Evolutionary conservation across 768 basidiomycete genomes (phyloP).

Genomic region (Lanmaoa rubissima): DNA sequence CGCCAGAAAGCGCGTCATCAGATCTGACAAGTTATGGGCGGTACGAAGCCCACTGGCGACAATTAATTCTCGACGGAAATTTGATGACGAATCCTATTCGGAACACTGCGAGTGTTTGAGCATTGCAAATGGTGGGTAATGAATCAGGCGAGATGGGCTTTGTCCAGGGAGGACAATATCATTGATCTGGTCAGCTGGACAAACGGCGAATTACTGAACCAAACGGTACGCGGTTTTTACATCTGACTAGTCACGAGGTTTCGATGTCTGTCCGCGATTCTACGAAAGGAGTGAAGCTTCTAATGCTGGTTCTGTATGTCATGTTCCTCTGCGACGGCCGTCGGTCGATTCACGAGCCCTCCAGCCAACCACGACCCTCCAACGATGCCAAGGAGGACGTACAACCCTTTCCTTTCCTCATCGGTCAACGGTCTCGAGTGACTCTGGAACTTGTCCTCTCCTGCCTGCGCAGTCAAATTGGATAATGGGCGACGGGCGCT

Average conservation of each 20-base stretch:
- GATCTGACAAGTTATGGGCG: conserved; percentile 1
- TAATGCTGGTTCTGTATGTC: conserved; percentile 13
- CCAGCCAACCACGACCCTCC: conserved; percentile 49
- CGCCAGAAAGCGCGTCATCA: conserved; percentile 30
- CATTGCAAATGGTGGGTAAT: neutral
- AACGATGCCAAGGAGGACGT: conserved; percentile 46
- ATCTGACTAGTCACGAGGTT: too few relatives aligned
- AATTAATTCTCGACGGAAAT: conserved; percentile 1
- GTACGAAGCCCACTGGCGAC: conserved; percentile 5
- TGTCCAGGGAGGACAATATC: neutral
- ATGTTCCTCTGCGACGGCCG: conserved; percentile 10
- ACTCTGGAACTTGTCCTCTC: conserved; percentile 13
- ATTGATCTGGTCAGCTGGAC: neutral
- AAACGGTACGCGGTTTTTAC: neutral
- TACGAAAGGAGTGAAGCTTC: conserved; percentile 6
- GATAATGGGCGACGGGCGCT: conserved; percentile 19
- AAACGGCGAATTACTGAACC: neutral
- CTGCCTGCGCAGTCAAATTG: conserved; percentile 12
- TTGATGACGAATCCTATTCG: neutral
- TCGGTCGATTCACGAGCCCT: conserved; percentile 25
- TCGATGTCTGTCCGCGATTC: neutral
- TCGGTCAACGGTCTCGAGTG: conserved; percentile 36
- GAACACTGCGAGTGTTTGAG: neutral
- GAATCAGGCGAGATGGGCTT: neutral
- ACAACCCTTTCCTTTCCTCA: conserved; percentile 50